These are phyloP conservation scores for Blastobotrys chiropterorum DNA, from an alignment of 805 yeast species.

Conservation along the genomic window DNA sequence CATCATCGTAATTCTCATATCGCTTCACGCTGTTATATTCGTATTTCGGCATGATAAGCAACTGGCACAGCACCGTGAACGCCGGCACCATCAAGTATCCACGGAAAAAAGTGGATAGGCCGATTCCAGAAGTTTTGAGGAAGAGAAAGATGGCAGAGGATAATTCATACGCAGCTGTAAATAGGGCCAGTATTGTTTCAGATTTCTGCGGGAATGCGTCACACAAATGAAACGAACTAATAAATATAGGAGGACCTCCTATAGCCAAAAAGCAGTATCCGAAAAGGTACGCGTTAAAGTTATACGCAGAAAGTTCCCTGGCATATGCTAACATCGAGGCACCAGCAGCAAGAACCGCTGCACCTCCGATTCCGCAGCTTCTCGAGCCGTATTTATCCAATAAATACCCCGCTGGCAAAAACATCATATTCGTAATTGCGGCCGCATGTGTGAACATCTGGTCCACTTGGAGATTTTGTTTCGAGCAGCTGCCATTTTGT, in stretches of 20 bases:
- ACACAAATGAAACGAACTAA: slow-evolving; percentile 86
- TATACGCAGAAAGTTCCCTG: slow-evolving; percentile 44
- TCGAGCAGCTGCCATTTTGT: slow-evolving; percentile 44
- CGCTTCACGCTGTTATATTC: slow-evolving; percentile 50
- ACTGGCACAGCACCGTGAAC: slow-evolving; percentile 68
- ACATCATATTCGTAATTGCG: slow-evolving; percentile 75
- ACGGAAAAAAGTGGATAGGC: slow-evolving; percentile 65
- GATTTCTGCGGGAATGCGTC: slow-evolving; percentile 79
- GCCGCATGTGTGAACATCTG: slow-evolving; percentile 82
- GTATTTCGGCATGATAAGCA: slow-evolving; percentile 76
- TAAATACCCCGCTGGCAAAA: slow-evolving; percentile 74
- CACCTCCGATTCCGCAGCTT: slow-evolving; percentile 69
- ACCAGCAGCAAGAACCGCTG: slow-evolving; percentile 43
- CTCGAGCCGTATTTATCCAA: slow-evolving; percentile 78
- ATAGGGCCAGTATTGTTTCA: slow-evolving; percentile 70
- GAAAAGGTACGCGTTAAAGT: slow-evolving; percentile 41
- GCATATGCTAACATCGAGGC: too few species aligned
- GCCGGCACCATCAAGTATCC: slow-evolving; percentile 67
- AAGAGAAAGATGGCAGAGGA: slow-evolving; percentile 75
- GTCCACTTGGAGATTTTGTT: slow-evolving; percentile 80
- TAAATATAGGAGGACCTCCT: slow-evolving; percentile 92
- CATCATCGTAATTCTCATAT: slow-evolving; percentile 50
- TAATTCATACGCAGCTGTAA: slow-evolving; percentile 93
- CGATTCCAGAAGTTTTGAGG: slow-evolving; percentile 42
- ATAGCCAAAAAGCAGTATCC: slow-evolving; percentile 77